Base-by-base conservation (phyloP, 148 eudicot species). In the Diospyros lotus region DNA sequence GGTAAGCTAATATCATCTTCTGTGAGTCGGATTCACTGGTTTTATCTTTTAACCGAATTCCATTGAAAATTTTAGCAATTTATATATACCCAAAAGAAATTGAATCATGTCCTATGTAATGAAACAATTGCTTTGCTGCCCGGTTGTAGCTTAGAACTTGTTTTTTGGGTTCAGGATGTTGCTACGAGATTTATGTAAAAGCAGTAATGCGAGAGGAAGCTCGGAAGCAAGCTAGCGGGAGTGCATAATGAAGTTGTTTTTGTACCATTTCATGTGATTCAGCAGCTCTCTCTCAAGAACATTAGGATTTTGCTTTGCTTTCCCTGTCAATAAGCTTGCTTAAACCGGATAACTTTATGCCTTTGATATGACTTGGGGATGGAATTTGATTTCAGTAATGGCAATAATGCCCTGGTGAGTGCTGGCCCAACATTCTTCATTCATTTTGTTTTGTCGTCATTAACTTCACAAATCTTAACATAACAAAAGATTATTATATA, bases 171-270 rank as follows among this genome's bases (percentile, higher is more conserved):
- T 13, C 90, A 94, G 98, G 98, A 73, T 91, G 91, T 80, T 91
- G 91, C 87, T 91, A 94, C 60, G 97, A 91, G 82, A 77, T 94
- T 72, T 94, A 91, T 75, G 94, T 89, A 28, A 87, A 73, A 83
- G 79, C 97, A 14, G 77, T 81, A 53, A 83, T 71, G 77, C 83
- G 88, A 51, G 86, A 86, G 80, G 94, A 88, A 75, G 90, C 91
- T 68, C 73, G 81, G 74, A 86, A 82, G 56, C 81, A 86, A 50
- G 84, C 80, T 66, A 69, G 81, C 18, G 71, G 72, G 60, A 82
- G 77, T 52, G 78, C 82, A 66, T 73, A 75, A 78, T 59, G 58
- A 51, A 51, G 46, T 11, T 52, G 55, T 46, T 73, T 50, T 55
- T 48, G 15, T 46, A 40, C 64, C 65, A 44, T 54, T 17, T 72